Evolutionary conservation across 352 stramenopile species (phyloP).

Genomic region (Poterioochromonas sp.): DNA sequence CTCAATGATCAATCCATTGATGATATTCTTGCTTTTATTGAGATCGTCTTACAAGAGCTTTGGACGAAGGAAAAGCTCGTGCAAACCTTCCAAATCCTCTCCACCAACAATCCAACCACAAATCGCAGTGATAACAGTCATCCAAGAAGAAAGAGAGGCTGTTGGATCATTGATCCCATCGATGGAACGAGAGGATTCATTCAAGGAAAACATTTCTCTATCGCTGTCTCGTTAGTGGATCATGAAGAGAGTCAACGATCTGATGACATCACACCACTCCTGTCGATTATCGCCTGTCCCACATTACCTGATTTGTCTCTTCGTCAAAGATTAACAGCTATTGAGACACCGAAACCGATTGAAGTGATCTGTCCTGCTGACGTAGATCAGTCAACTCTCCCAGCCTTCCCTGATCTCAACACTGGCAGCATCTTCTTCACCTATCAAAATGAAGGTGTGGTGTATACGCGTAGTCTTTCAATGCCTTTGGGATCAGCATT

Average conservation of each 20-base stretch:
- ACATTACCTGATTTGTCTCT: slow-evolving; percentile 49
- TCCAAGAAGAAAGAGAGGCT: slow-evolving; percentile 8
- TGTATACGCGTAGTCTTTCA: background rate
- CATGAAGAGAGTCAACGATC: slow-evolving; percentile 37
- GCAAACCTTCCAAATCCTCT: background rate
- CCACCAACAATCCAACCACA: no score
- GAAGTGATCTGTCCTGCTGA: background rate
- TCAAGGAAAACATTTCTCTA: slow-evolving; percentile 52
- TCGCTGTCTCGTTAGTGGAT: slow-evolving; percentile 52
- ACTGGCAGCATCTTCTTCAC: background rate
- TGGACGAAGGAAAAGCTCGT: background rate
- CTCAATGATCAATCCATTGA: background rate
- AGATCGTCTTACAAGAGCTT: background rate
- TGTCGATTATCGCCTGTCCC: slow-evolving; percentile 47
- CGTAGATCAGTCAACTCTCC: background rate
- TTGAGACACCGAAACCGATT: background rate
- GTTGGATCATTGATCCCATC: slow-evolving; percentile 57
- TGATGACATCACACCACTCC: background rate
- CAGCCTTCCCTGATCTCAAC: no score
- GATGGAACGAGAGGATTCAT: slow-evolving; percentile 62
- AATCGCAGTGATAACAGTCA: background rate
- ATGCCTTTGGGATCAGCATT: background rate
- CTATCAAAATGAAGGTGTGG: background rate
- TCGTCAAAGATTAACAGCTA: background rate
- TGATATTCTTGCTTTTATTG: background rate